Evolutionary conservation across 2,329 filamentous ascomycete genomes (phyloP).

Genomic region (Beauveria pseudobassiana): DNA sequence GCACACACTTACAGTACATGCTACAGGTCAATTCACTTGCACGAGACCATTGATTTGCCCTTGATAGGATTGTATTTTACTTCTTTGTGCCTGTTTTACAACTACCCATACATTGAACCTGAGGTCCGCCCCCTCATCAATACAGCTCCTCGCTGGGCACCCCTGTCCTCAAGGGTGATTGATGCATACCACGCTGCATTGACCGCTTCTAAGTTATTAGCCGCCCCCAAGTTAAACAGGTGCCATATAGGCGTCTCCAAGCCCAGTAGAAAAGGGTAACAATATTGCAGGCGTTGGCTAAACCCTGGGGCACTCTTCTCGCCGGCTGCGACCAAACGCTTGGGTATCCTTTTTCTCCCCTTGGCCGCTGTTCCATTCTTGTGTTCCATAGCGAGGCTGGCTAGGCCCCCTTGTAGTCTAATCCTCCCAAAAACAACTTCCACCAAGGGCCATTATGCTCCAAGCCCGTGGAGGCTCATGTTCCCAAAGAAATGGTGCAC

Average conservation of each 20-base stretch:
- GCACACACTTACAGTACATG: too few relatives aligned
- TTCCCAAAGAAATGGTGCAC: constrained; percentile 13
- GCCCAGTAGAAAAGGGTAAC: neutral
- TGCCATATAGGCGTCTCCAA: constrained; percentile 3
- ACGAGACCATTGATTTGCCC: neutral
- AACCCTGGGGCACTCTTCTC: neutral
- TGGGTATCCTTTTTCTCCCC: constrained; percentile 13
- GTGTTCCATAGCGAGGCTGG: constrained; percentile 23
- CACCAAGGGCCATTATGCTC: constrained; percentile 12
- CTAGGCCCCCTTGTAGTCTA: constrained; percentile 22
- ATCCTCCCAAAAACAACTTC: constrained; percentile 14
- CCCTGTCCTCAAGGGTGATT: constrained; percentile 5
- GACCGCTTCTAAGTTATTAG: constrained; percentile 4
- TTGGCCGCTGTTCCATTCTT: constrained; percentile 26
- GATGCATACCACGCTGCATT: constrained; percentile 6
- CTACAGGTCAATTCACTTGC: neutral
- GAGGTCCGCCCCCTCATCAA: neutral
- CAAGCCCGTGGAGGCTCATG: constrained; percentile 12
- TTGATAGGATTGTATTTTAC: constrained; percentile 11
- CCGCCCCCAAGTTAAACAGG: neutral
- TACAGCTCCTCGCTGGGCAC: neutral
- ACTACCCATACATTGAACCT: constrained; percentile 13
- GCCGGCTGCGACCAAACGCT: constrained; percentile 4
- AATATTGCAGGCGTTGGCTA: neutral
- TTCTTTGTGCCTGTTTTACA: constrained; percentile 12